phyloP scores from a whole-genome alignment of 129 eudicot species.

The Tanacetum coccineum region DNA sequence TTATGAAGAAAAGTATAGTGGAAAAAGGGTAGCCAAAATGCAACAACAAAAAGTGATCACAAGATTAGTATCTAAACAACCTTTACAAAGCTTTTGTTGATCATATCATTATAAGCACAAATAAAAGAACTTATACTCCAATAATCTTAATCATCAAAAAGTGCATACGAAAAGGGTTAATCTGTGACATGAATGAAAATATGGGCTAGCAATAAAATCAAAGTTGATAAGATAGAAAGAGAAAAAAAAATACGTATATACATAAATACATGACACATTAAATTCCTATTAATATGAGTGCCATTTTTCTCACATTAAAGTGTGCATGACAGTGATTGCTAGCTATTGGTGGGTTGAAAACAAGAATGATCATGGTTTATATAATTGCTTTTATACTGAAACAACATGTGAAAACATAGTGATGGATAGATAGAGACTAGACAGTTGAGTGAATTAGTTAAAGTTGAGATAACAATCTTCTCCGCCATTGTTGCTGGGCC shows the following conservation, averaged over 20 bases:
- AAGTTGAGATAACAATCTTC: conserved; percentile 39
- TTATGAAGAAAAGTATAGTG: conserved; percentile 25
- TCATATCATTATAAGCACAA: conserved; percentile 16
- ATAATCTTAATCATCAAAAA: conserved; percentile 29
- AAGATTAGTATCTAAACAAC: conserved; percentile 18
- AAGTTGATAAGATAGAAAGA: conserved; percentile 47
- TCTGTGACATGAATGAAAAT: conserved; percentile 33
- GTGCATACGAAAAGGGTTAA: conserved; percentile 28
- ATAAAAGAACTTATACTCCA: conserved; percentile 21
- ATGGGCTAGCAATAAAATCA: conserved; percentile 32
- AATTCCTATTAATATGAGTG: background rate
- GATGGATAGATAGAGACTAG: conserved; percentile 51
- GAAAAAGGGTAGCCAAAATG: conserved; percentile 26
- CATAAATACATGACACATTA: background rate
- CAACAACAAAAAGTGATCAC: conserved; percentile 3
- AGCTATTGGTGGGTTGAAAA: conserved; percentile 26
- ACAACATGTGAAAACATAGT: background rate
- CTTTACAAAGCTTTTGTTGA: conserved; percentile 18
- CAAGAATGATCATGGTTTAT: conserved; percentile 30
- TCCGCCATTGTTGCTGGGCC: conserved; percentile 54
- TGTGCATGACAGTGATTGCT: conserved; percentile 29
- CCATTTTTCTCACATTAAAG: conserved; percentile 26
- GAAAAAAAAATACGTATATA: conserved; percentile 3
- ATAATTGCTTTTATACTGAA: conserved; percentile 1
- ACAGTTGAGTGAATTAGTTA: conserved; percentile 36